Base-by-base conservation (phyloP, 805 yeast species). In the Priceomyces castillae region DNA sequence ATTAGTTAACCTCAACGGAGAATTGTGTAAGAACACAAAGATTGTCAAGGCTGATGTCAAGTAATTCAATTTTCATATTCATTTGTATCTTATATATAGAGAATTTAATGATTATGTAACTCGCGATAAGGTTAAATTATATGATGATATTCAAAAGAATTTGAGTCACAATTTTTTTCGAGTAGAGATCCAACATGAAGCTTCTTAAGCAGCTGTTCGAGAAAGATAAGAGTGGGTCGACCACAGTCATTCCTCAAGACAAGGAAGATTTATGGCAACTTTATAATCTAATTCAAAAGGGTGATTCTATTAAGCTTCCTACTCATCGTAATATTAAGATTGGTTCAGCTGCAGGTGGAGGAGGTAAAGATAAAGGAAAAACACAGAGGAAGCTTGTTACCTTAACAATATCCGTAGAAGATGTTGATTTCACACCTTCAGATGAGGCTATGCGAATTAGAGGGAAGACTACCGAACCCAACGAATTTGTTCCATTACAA, bases 231-330 rank as follows among this genome's bases (percentile, higher is more conserved):
- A 74, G 84, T 44, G 95, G 92, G 4, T 64, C 74, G 2, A 72
- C 88, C 16, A 74, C 86, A 0, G 61, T 92, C 16, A 67, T 81
- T 3, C 90, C 97, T 0, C 86, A 90, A 56, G 98, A 94, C 54
- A 80, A 85, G 38, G 97, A 92, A 54, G 99, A 92, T 61, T 71
- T 94, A 47, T 94, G 97, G 89, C 82, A 86, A 19, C 58, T 88
- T 3, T 89, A 89, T 69, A 94, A 92, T 57, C 68, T 94, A 19
- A 73, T 94, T 2, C 83, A 81, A 39, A 77, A 78, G 43, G 86
- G 84, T 16, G 98, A 94, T 65, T 82, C 79, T 49, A 73, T 92
- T 4, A 78, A 80, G 45, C 68, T 90, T 42, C 74, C 76, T 47
- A 86, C 96, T 9, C 67, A 75, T 50, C 71, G 96, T 62, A 83